Evolutionary conservation across 192 early-diverging fungal species (phyloP).

Genomic region (Umbelopsis ramanniana): DNA sequence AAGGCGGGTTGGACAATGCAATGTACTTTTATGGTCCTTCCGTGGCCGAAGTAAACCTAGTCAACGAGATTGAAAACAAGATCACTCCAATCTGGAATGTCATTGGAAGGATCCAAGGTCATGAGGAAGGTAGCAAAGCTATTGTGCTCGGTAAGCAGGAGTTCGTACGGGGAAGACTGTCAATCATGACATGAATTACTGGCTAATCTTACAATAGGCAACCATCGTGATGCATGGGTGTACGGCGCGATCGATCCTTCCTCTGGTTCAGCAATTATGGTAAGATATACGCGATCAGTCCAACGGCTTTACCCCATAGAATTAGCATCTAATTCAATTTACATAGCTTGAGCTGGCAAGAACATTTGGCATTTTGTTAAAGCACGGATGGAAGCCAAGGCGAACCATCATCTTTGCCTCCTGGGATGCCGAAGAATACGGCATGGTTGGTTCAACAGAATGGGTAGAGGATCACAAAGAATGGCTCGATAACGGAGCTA

Average conservation of each 20-base stretch:
- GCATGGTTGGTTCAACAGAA: constrained; percentile 65
- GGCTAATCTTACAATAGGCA: constrained; percentile 36
- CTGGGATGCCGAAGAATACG: constrained; percentile 74
- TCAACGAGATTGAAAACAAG: constrained; percentile 54
- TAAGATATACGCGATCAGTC: background rate
- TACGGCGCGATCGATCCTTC: constrained; percentile 66
- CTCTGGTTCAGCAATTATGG: constrained; percentile 60
- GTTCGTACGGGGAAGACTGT: no score
- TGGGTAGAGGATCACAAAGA: constrained; percentile 64
- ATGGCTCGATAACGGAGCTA: constrained; percentile 50
- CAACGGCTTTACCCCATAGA: background rate
- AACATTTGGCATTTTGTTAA: constrained; percentile 52
- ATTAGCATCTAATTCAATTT: background rate
- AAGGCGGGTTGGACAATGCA: constrained; percentile 55
- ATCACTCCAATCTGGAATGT: constrained; percentile 63
- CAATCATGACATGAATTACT: background rate
- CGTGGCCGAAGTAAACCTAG: constrained; percentile 47
- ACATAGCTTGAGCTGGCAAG: constrained; percentile 53
- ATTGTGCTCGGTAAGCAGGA: constrained; percentile 45
- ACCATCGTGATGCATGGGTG: constrained; percentile 71
- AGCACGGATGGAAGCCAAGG: constrained; percentile 63
- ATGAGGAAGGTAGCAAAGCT: constrained; percentile 48
- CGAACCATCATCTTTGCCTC: constrained; percentile 63
- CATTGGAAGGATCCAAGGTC: constrained; percentile 59
- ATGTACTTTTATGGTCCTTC: constrained; percentile 62